Evolutionary conservation across 2,329 filamentous ascomycete species (phyloP).

Genomic region (Penicillium sclerotigenum): DNA sequence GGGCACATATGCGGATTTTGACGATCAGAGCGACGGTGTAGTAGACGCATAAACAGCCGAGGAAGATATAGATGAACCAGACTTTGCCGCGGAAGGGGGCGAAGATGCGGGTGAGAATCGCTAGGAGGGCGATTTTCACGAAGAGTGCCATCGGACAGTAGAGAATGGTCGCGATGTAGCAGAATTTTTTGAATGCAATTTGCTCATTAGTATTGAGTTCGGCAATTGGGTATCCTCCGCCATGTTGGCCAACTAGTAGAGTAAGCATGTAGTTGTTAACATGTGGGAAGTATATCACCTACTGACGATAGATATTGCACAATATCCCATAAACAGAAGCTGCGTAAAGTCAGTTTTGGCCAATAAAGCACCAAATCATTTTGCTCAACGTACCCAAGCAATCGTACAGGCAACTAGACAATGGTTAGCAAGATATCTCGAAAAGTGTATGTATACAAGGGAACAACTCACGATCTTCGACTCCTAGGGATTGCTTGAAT

Average conservation of each 20-base stretch:
- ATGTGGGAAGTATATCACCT: background rate
- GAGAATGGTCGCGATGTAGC: conserved; percentile 39
- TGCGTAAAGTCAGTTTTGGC: conserved; percentile 3
- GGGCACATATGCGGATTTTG: conserved; percentile 40
- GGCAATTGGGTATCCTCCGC: conserved; percentile 35
- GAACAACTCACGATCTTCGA: conserved; percentile 36
- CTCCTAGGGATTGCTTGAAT: conserved; percentile 29
- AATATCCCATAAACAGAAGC: conserved; percentile 36
- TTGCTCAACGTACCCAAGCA: conserved; percentile 17
- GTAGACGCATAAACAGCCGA: conserved; percentile 34
- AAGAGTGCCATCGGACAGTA: conserved; percentile 43
- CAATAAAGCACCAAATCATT: background rate
- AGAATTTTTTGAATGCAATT: conserved; percentile 31
- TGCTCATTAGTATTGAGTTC: conserved; percentile 23
- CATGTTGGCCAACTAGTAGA: conserved; percentile 30
- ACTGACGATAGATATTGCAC: conserved; percentile 29
- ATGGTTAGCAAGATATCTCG: conserved; percentile 7
- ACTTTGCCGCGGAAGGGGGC: conserved; percentile 34
- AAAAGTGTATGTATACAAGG: background rate
- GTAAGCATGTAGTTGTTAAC: background rate
- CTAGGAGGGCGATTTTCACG: conserved; percentile 38
- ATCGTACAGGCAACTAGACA: conserved; percentile 16
- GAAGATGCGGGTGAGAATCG: conserved; percentile 41
- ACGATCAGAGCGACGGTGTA: conserved; percentile 37
- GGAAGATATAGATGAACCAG: conserved; percentile 36